Percentiles rank a stretch among this genome's conserved stretches.
Evolutionary conservation across 257 asterid species (phyloP).

Genomic region (Misopates orontium): DNA sequence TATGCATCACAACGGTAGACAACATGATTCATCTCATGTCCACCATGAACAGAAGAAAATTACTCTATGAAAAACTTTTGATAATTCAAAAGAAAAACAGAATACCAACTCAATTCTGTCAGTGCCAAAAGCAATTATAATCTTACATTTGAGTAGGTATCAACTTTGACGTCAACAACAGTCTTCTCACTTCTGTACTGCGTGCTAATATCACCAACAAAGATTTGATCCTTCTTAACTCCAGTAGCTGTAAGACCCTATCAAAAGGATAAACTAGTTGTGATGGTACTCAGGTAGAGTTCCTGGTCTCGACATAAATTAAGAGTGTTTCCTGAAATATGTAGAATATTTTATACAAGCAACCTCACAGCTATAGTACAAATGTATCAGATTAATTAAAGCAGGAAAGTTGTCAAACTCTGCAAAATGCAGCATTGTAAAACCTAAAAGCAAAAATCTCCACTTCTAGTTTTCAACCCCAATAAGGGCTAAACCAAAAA

Average conservation of each 20-base stretch:
- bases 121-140: constrained; percentile 1
- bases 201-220: constrained; percentile 72
- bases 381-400: neutral
- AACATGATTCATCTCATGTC: neutral
- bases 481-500: neutral
- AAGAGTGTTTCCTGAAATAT: neutral
- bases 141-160: constrained; percentile 79
- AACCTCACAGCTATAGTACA: neutral
- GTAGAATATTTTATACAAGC: neutral
- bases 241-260: constrained; percentile 88
- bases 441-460: constrained; percentile 5
- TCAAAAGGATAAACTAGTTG: constrained; percentile 18
- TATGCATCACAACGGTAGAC: neutral
- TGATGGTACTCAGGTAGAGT: constrained; percentile 13
- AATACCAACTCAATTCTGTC: constrained; percentile 6
- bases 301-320: neutral
- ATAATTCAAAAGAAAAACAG: neutral
- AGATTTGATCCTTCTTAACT: constrained; percentile 64
- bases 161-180: constrained; percentile 73
- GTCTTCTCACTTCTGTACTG: constrained; percentile 68
- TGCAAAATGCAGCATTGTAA: neutral
- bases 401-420: too few species aligned
- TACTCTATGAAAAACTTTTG: neutral
- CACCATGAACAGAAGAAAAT: constrained; percentile 1
- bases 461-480: neutral